Base-by-base conservation (phyloP, 108 stramenopile species). In the Hondaea fermentalgiana region DNA sequence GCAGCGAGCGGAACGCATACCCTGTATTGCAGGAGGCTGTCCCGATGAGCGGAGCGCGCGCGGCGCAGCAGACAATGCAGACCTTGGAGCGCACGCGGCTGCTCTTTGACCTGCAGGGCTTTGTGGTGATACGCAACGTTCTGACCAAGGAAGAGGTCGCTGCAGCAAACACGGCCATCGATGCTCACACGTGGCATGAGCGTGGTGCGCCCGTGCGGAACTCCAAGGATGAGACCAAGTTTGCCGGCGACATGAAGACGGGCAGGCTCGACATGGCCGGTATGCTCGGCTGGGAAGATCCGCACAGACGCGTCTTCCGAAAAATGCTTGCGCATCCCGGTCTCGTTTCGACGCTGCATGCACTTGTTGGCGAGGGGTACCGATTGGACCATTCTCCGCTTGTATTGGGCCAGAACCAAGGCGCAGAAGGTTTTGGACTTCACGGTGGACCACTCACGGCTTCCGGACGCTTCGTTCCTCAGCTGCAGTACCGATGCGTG, bases 401-500 rank as follows among this genome's bases (percentile, higher is more conserved):
- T 60, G 93, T 96, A 5, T 58, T 97, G 16, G 94, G 93, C 76
- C 96, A 97, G 89, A 92, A 97, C 83, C 87, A 92, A 45, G 97
- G 96, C 16, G 94, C 95, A 29, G 97, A 97, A 91, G 97, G 97
- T 35, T 97, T 97, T 90, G 93, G 93, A 87, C 88, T 97, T 28
- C 97, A 97, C 88, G 97, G 97, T 8, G 97, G 97, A 0, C 97
- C 97, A 5, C 92, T 97, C 58, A 96, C 96, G 71, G 96, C 96
- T 57, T 71, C 87, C 17, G 87, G 87, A 4, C 29, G 44, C 23
- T 92, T 93, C 8, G 96, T 96, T 5, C 88, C 88, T 8, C 43
- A 69, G 88, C 60, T 88, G 60, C 88, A 88, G 60, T 88, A 88
- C 64, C 88, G 88, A 14, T 88, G 60, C 45, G 64, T 69, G 29